Conservation (phyloP, 805 yeast genomes). For the Ogataea nonfermentans region DNA sequence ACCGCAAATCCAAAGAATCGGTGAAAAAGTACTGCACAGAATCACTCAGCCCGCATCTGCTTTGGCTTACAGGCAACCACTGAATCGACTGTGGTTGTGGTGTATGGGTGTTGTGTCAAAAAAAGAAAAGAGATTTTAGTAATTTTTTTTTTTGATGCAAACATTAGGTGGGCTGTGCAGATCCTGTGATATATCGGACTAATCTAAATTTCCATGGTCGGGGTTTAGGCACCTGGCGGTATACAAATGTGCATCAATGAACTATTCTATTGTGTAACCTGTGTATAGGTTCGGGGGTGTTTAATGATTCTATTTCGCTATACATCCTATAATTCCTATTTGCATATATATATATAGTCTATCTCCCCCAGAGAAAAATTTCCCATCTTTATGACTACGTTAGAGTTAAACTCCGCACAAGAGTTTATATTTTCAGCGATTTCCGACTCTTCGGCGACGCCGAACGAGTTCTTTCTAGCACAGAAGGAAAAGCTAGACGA, state of each 20-base stretch:
- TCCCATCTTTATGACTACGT: slow-evolving; percentile 20
- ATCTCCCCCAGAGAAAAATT: slow-evolving; percentile 2
- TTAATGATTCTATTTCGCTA: not conserved
- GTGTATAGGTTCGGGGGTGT: not conserved
- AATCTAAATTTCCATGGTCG: too few relatives aligned
- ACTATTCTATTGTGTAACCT: too few relatives aligned
- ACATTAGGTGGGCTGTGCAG: slow-evolving; percentile 5
- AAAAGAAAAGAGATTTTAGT: slow-evolving; percentile 3
- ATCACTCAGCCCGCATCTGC: slow-evolving; percentile 29
- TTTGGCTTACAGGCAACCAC: slow-evolving; percentile 28
- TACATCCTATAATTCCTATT: not conserved
- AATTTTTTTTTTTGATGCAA: not conserved
- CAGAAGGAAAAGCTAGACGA: slow-evolving; percentile 19
- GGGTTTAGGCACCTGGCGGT: too few relatives aligned
- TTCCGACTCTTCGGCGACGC: slow-evolving; percentile 8
- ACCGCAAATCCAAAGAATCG: slow-evolving; percentile 10
- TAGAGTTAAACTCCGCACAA: slow-evolving; percentile 18
- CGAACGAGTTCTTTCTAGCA: slow-evolving; percentile 18
- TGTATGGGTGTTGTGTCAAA: slow-evolving; percentile 6
- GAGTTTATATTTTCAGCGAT: slow-evolving; percentile 11
- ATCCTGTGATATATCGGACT: slow-evolving; percentile 10
- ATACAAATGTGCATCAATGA: too few relatives aligned
- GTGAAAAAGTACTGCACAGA: slow-evolving; percentile 26
- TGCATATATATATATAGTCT: slow-evolving; percentile 3
- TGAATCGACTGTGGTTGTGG: slow-evolving; percentile 3